Conservation (phyloP, 495 filamentous ascomycete species). For the Aspergillus asperescens region DNA sequence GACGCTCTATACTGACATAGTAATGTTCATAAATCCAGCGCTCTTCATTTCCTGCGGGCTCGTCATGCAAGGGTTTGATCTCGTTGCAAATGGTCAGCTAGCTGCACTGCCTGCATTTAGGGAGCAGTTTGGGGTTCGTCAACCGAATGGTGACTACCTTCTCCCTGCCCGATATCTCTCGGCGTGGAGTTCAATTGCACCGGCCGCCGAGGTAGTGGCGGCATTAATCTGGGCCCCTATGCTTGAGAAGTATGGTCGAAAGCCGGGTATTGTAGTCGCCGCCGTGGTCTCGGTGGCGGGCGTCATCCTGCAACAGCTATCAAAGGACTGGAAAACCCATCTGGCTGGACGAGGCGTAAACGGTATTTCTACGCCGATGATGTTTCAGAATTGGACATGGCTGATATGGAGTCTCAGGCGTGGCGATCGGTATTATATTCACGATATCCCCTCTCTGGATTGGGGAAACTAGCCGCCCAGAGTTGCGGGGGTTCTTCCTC, state of each 20-base stretch:
- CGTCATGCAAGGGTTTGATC: constrained; percentile 23
- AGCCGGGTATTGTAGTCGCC: constrained; percentile 20
- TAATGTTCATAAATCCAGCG: constrained; percentile 1
- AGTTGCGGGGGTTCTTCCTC: constrained; percentile 23
- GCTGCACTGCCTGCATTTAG: constrained; percentile 19
- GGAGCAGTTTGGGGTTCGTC: constrained; percentile 13
- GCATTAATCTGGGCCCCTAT: constrained; percentile 17
- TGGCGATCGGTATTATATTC: constrained; percentile 13
- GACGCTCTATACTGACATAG: neutral
- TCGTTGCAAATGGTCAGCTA: constrained; percentile 21
- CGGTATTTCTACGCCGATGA: constrained; percentile 3
- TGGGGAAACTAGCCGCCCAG: constrained; percentile 24
- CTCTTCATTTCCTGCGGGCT: constrained; percentile 22
- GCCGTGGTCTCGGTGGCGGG: constrained; percentile 13
- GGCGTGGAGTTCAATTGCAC: constrained; percentile 13
- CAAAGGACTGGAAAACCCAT: constrained; percentile 18
- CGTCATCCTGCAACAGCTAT: constrained; percentile 21
- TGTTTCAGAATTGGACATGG: neutral
- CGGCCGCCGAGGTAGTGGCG: constrained; percentile 17
- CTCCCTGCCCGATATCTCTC: constrained; percentile 22
- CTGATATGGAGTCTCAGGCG: neutral
- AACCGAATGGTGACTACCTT: constrained; percentile 12
- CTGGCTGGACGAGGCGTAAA: constrained; percentile 20
- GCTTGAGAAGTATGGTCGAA: constrained; percentile 21
- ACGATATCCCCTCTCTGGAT: constrained; percentile 26